Percentiles rank a stretch among this genome's conserved stretches.
phyloP scores from a whole-genome alignment of 768 basidiomycete species.

The Boletus reticulatus region DNA sequence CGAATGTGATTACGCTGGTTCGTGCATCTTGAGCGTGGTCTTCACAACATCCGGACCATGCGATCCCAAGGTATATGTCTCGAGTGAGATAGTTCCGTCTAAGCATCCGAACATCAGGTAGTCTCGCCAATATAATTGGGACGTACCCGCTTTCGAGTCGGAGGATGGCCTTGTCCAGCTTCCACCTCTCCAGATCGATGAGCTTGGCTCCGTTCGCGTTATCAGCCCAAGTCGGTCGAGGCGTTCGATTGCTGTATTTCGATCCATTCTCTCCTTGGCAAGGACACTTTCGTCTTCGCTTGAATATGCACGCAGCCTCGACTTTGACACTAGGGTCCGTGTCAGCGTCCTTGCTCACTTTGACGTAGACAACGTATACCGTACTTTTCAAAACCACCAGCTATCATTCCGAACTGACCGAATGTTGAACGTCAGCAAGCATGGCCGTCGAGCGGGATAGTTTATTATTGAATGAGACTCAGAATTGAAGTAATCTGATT shows the following conservation, averaged over 20 bases:
- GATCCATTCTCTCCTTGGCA: slow-evolving; percentile 86
- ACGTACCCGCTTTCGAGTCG: slow-evolving; percentile 81
- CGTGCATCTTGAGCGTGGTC: too few relatives aligned
- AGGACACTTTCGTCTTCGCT: slow-evolving; percentile 83
- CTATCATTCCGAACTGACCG: slow-evolving; percentile 82
- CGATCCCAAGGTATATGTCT: slow-evolving; percentile 52
- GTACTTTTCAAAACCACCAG: slow-evolving; percentile 80
- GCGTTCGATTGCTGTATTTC: slow-evolving; percentile 57
- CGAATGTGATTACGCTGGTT: too few relatives aligned
- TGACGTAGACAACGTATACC: slow-evolving; percentile 96
- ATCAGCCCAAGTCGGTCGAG: slow-evolving; percentile 74
- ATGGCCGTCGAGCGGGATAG: slow-evolving; percentile 43
- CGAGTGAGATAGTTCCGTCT: slow-evolving; percentile 85
- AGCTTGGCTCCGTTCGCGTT: slow-evolving; percentile 78
- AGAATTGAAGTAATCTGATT: too few relatives aligned
- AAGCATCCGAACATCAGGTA: too few relatives aligned
- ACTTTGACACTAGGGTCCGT: slow-evolving; percentile 71
- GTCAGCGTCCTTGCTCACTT: too few relatives aligned
- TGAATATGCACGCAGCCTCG: slow-evolving; percentile 85
- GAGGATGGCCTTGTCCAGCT: slow-evolving; percentile 85
- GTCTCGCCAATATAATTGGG: neutral
- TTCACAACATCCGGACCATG: too few relatives aligned
- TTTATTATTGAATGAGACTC: too few relatives aligned
- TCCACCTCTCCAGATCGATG: slow-evolving; percentile 85
- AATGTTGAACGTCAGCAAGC: neutral